Conservation (phyloP, 1,284 basidiomycete species). For the Moniliella sp. region DNA sequence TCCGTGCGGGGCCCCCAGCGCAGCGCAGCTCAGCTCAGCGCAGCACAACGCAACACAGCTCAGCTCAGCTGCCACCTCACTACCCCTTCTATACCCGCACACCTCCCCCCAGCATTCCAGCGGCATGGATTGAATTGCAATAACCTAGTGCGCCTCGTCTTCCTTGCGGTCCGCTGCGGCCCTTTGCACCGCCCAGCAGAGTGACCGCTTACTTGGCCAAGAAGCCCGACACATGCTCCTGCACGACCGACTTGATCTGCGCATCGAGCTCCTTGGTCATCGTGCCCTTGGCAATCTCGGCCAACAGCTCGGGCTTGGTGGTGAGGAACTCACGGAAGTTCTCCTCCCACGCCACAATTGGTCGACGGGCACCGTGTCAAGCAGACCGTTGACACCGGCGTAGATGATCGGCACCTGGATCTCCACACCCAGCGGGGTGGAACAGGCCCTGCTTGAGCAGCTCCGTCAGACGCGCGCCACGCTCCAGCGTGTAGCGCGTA, state of each 20-base stretch:
- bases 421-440: conserved; percentile 47
- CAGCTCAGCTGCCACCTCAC: no score
- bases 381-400: conserved; percentile 64
- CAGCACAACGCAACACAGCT: no score
- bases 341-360: conserved; percentile 80
- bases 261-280: conserved; percentile 72
- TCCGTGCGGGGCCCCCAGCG: no score
- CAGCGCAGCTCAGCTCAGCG: no score
- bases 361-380: conserved; percentile 70
- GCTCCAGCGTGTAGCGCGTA: conserved; percentile 58
- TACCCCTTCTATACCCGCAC: no score
- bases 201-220: conserved; percentile 14
- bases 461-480: conserved; percentile 94
- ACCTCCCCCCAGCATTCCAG: no score
- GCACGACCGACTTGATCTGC: conserved; percentile 40
- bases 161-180: no score
- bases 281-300: conserved; percentile 54
- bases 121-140: no score
- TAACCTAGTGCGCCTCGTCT: no score
- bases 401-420: conserved; percentile 95
- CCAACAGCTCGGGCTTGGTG: conserved; percentile 29
- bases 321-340: conserved; percentile 56
- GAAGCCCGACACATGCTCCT: conserved; percentile 22
- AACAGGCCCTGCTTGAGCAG: conserved; percentile 98
- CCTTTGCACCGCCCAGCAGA: no score